phyloP scores from a whole-genome alignment of 225 moss, liverwort and hornwort species.

The Polytrichum formosum region DNA sequence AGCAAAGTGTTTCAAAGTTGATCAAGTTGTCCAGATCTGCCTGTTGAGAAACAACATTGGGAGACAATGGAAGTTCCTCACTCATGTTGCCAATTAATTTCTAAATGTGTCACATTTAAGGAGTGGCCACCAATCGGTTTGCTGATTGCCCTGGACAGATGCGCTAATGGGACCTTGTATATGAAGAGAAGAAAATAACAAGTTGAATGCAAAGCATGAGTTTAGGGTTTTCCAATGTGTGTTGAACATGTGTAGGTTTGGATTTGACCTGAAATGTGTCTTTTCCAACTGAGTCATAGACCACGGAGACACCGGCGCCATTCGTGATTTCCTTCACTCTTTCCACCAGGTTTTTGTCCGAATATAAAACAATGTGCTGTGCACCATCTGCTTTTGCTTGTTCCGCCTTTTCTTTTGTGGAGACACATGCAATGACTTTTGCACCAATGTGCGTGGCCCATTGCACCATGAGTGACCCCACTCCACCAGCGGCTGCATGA shows the following conservation, averaged over 20 bases:
- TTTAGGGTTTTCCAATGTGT: not conserved
- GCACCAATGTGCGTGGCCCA: conserved; percentile 80
- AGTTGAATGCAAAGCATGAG: not conserved
- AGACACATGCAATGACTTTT: conserved; percentile 75
- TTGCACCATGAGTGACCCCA: conserved; percentile 74
- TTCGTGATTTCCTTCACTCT: conserved; percentile 75
- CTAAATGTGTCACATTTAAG: too few species aligned
- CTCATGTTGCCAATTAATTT: not conserved
- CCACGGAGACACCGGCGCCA: conserved; percentile 65
- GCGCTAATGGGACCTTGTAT: not conserved
- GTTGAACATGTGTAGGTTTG: not conserved
- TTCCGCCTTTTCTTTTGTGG: conserved; percentile 69
- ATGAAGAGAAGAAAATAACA: not conserved
- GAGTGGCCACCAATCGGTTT: too few species aligned
- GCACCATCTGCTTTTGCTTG: conserved; percentile 75
- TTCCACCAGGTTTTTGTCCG: conserved; percentile 57
- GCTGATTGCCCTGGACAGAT: too few species aligned
- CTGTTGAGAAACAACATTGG: not conserved
- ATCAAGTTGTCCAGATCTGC: too few species aligned
- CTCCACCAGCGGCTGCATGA: conserved; percentile 88
- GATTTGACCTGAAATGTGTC: conserved; percentile 66
- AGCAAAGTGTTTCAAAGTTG: too few species aligned
- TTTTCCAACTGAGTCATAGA: conserved; percentile 85
- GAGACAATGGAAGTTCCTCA: not conserved
- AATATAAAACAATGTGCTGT: conserved; percentile 73